A percentile compares a stretch with the other conserved stretches of the same genome.
phyloP scores from a whole-genome alignment of 2,329 filamentous ascomycete species.

The Stenocarpella maydis region DNA sequence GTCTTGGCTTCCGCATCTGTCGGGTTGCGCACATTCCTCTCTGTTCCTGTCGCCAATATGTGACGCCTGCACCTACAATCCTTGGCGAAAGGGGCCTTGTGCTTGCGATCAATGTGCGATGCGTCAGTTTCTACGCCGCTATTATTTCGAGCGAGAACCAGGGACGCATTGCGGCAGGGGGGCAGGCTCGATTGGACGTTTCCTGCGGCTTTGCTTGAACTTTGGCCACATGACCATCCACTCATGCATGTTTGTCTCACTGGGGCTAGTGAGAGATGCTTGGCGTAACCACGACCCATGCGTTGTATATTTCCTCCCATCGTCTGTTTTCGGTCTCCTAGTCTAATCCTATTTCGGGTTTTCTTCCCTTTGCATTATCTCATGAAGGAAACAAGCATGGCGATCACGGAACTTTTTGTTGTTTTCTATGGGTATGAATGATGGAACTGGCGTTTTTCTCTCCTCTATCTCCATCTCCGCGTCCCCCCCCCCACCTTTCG shows the following conservation, averaged over 20 bases:
- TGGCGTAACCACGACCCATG: background rate
- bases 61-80: background rate
- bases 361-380: background rate
- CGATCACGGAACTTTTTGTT: slow-evolving; percentile 12
- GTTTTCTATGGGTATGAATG: slow-evolving; percentile 4
- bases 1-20: too few species aligned
- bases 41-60: background rate
- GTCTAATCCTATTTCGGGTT: background rate
- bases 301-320: background rate
- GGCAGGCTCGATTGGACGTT: background rate
- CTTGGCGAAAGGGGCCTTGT: background rate
- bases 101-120: background rate
- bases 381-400: slow-evolving; percentile 20
- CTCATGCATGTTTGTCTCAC: slow-evolving; percentile 8
- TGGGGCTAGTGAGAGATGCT: background rate
- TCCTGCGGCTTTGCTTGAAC: background rate
- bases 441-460: background rate
- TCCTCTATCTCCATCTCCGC: too few species aligned
- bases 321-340: background rate
- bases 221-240: slow-evolving; percentile 5
- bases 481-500: background rate
- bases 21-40: background rate
- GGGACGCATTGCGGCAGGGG: background rate
- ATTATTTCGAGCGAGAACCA: background rate
- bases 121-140: background rate